Base-by-base conservation (phyloP, 2,329 filamentous ascomycete species). In the Xylariaceae sp. region DNA sequence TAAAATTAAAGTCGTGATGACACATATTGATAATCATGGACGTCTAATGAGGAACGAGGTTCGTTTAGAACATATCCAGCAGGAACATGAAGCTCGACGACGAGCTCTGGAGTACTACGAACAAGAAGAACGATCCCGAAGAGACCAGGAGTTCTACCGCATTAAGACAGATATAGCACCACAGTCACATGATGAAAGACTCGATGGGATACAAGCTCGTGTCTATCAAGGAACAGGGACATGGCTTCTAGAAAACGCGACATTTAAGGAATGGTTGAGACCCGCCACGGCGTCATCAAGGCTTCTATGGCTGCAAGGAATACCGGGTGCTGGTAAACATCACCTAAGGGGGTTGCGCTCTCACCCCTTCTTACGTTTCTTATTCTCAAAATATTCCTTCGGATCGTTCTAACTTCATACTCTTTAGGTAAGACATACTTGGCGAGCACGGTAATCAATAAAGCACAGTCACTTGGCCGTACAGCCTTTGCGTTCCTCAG, bases 251-350 rank as follows among this genome's bases (percentile, higher is more conserved):
- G 6, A 18, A 18, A 13, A 9, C 20, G 23, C 21, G 16, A 20
- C 9, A 3, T 46, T 45, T n/a, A n/a, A 4, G 3, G 27, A 45
- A 9, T 66, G 62, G 64, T 15, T 61, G 1, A 32, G 55, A 5
- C 21, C 41, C 1, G 15, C 44, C 6, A 43, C 30, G 11, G 39
- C 45, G 6, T 20, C 48, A 8, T 13, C 13, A 21, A 35, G 23
- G 32, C 13, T 62, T 4, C 21, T 66, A 36, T 66, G 64, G 64
- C 20, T 65, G 16, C 55, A 58, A 32, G 64, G 64, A 2, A 65
- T 66, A 35, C 64, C 64, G 5, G 64, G 64, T 26, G 55, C 64
- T 21, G 62, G 60, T 62, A 41, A 50, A 52, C 53, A n/a, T n/a
- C n/a, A n/a, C n/a, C n/a, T n/a, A n/a, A n/a, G n/a, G n/a, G n/a